Conservation (phyloP, 148 eudicot genomes). For the Spergularia marina region DNA sequence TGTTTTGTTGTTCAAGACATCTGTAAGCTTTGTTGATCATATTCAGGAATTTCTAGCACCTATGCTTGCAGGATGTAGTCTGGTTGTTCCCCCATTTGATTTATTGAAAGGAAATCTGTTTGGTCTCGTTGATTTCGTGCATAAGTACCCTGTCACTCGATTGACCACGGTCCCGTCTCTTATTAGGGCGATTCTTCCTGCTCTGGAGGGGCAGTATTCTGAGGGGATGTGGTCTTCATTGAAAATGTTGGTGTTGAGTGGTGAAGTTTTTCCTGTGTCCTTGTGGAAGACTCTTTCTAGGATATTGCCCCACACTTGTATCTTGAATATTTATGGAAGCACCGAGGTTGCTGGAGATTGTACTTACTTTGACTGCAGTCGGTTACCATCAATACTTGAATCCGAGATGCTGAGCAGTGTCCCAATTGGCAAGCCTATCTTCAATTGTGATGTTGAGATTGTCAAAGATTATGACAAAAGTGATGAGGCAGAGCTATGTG, state of each 20-base stretch:
- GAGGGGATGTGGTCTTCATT: conserved; percentile 38
- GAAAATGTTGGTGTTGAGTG: conserved; percentile 75
- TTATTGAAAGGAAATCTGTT: conserved; percentile 57
- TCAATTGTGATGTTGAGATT: conserved; percentile 63
- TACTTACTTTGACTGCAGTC: conserved; percentile 82
- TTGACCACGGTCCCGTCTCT: conserved; percentile 81
- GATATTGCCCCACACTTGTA: conserved; percentile 55
- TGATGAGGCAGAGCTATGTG: conserved; percentile 74
- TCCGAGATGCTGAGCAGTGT: conserved; percentile 54
- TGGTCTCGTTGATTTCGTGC: conserved; percentile 50
- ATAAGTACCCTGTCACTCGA: conserved; percentile 65
- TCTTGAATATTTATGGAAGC: conserved; percentile 89
- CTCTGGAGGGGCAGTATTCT: conserved; percentile 39
- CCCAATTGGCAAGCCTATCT: conserved; percentile 77
- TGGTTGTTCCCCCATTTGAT: conserved; percentile 70
- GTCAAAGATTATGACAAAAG: conserved; percentile 43
- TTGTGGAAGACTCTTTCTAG: conserved; percentile 54
- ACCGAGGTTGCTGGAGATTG: conserved; percentile 98
- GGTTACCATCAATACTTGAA: conserved; percentile 49
- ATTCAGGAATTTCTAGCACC: conserved; percentile 87
- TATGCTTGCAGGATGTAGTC: conserved; percentile 61
- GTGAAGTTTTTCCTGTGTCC: conserved; percentile 62
- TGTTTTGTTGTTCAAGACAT: conserved; percentile 67
- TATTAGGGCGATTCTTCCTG: conserved; percentile 63
- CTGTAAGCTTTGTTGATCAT: conserved; percentile 86